Conservation (phyloP, 1,139 yeast genomes). For the Tardiomyces depauwii region DNA sequence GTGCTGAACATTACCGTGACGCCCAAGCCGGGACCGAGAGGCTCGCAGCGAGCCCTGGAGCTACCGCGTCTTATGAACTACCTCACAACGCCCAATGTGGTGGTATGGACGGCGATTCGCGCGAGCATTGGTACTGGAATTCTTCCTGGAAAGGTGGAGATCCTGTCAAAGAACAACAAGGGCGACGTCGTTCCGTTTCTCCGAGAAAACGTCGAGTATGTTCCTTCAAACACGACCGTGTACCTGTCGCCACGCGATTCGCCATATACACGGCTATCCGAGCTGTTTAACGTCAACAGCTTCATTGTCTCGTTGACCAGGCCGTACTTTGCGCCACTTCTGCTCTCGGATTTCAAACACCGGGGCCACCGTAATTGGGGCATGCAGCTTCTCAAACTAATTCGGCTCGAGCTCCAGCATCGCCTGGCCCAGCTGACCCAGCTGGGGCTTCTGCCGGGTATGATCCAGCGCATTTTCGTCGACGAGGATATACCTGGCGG, state of each 20-base stretch:
- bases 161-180: conserved; percentile 52
- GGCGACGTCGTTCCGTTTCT: conserved; percentile 23
- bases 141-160: conserved; percentile 39
- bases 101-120: conserved; percentile 71
- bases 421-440: conserved; percentile 71
- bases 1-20: conserved; percentile 76
- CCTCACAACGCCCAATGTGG: conserved; percentile 82
- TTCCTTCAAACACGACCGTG: conserved; percentile 36
- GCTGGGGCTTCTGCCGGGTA: conserved; percentile 61
- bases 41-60: conserved; percentile 6
- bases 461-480: conserved; percentile 64
- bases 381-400: conserved; percentile 32
- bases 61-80: conserved; percentile 74
- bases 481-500: conserved; percentile 80
- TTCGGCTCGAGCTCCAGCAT: conserved; percentile 67
- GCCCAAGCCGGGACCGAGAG: conserved; percentile 27
- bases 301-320: conserved; percentile 83
- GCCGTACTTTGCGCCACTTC: conserved; percentile 84
- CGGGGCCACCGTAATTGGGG: conserved; percentile 37
- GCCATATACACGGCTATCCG: conserved; percentile 82
- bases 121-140: conserved; percentile 63
- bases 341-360: conserved; percentile 74
- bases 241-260: conserved; percentile 33
- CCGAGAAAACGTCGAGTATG: conserved; percentile 20
- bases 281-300: conserved; percentile 87